These are phyloP conservation scores for Candida insectorum DNA, from an alignment of 805 yeast species.

Conservation along the genomic window DNA sequence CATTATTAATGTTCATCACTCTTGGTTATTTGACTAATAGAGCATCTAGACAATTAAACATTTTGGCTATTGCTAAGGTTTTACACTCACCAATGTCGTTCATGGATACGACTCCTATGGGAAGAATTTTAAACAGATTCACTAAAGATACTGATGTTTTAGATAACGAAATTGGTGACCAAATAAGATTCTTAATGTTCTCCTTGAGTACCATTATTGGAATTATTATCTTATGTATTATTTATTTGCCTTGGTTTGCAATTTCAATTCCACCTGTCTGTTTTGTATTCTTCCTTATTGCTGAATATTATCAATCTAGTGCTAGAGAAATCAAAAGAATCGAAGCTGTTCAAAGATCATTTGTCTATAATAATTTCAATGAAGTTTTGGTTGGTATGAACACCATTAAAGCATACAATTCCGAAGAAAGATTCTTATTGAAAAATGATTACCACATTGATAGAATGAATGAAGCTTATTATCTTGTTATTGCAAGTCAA, in stretches of 20 bases:
- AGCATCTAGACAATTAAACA: conserved; percentile 59
- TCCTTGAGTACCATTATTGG: conserved; percentile 57
- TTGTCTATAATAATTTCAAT: conserved; percentile 38
- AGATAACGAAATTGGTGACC: conserved; percentile 76
- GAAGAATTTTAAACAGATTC: conserved; percentile 79
- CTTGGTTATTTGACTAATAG: conserved; percentile 49
- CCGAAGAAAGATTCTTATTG: conserved; percentile 22
- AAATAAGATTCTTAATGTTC: conserved; percentile 56
- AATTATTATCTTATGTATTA: conserved; percentile 36
- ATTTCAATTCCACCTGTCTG: conserved; percentile 33
- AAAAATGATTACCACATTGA: conserved; percentile 26
- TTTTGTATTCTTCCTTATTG: conserved; percentile 21
- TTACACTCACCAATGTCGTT: conserved; percentile 79
- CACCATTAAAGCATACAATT: conserved; percentile 34
- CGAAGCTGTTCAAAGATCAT: conserved; percentile 39
- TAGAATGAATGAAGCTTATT: conserved; percentile 36
- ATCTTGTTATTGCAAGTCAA: conserved; percentile 32
- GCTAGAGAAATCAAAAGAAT: conserved; percentile 38
- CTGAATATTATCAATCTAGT: conserved; percentile 35
- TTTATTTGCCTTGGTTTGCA: conserved; percentile 40
- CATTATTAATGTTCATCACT: conserved; percentile 40
- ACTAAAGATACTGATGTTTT: conserved; percentile 84
- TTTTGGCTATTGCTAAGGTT: conserved; percentile 55
- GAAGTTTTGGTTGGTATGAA: conserved; percentile 35
- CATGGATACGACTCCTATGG: conserved; percentile 84